phyloP scores from a whole-genome alignment of 2,329 filamentous ascomycete genomes.

The Aspergillus fructus region DNA sequence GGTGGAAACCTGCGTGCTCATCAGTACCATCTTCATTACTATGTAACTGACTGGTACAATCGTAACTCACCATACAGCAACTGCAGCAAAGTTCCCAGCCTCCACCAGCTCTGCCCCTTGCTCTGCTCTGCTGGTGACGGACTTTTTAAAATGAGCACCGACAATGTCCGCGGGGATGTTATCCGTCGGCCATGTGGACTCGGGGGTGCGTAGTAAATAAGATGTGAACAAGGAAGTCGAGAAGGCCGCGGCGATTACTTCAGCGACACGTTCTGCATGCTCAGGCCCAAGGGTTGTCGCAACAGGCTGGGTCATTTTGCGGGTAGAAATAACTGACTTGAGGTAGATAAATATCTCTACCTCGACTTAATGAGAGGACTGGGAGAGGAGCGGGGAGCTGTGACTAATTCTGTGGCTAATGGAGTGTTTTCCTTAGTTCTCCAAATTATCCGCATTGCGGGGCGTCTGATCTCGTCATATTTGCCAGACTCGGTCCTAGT shows the following conservation, averaged over 20 bases:
- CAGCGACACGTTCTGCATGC: not conserved
- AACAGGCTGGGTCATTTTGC: not conserved
- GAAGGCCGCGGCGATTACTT: not conserved
- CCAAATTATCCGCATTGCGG: no score
- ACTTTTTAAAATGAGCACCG: not conserved
- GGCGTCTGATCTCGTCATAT: no score
- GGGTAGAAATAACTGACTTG: not conserved
- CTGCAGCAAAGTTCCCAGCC: not conserved
- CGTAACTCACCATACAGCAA: not conserved
- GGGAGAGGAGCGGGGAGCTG: no score
- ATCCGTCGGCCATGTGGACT: not conserved
- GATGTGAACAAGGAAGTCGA: not conserved
- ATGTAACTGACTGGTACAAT: no score
- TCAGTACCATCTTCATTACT: not conserved
- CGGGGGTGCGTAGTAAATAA: not conserved
- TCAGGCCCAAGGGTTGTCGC: not conserved
- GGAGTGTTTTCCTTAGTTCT: no score
- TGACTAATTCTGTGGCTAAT: no score
- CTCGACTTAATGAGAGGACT: not conserved
- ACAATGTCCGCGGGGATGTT: not conserved
- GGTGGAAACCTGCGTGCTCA: not conserved
- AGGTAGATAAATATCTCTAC: not conserved
- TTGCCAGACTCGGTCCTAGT: no score
- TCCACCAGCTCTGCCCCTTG: not conserved
- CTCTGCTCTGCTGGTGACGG: not conserved